Evolutionary conservation across 352 stramenopile species (phyloP).

Genomic region (Plasmopara viticola): DNA sequence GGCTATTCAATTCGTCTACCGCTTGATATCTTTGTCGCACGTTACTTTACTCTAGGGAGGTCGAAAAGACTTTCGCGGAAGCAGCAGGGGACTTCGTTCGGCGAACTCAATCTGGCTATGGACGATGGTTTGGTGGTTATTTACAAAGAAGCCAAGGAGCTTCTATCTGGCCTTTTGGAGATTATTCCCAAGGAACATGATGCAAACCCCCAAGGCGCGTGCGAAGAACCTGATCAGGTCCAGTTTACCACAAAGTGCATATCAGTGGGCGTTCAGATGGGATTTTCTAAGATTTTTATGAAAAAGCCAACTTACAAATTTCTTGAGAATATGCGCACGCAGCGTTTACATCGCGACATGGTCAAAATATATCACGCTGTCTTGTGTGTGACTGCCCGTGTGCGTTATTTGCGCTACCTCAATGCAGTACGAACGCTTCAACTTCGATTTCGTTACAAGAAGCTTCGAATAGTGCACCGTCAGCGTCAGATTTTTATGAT

Average conservation of each 20-base stretch:
- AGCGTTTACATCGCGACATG: constrained; percentile 64
- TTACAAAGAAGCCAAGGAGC: constrained; percentile 53
- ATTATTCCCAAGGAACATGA: constrained; percentile 87
- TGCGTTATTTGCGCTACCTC: constrained; percentile 52
- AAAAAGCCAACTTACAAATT: constrained; percentile 87
- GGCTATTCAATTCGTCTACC: constrained; percentile 79
- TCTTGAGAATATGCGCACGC: constrained; percentile 83
- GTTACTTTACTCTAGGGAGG: constrained; percentile 69
- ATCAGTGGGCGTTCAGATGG: constrained; percentile 84
- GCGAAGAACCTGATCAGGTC: constrained; percentile 60
- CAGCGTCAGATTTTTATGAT: constrained; percentile 30
- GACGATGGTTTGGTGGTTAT: constrained; percentile 30
- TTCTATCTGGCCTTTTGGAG: constrained; percentile 84
- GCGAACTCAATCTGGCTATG: constrained; percentile 38
- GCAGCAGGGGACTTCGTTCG: constrained; percentile 34
- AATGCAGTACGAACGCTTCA: constrained; percentile 51
- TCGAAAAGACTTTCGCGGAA: constrained; percentile 39
- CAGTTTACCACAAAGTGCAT: constrained; percentile 60
- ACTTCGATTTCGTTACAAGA: constrained; percentile 54
- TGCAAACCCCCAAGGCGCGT: constrained; percentile 65
- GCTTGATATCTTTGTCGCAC: constrained; percentile 62
- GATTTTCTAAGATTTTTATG: constrained; percentile 94
- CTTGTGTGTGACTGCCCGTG: constrained; percentile 47
- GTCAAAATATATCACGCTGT: constrained; percentile 67
- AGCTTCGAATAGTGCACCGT: constrained; percentile 25